Conservation (phyloP, 257 asterid species). For the Buddleja alternifolia region DNA sequence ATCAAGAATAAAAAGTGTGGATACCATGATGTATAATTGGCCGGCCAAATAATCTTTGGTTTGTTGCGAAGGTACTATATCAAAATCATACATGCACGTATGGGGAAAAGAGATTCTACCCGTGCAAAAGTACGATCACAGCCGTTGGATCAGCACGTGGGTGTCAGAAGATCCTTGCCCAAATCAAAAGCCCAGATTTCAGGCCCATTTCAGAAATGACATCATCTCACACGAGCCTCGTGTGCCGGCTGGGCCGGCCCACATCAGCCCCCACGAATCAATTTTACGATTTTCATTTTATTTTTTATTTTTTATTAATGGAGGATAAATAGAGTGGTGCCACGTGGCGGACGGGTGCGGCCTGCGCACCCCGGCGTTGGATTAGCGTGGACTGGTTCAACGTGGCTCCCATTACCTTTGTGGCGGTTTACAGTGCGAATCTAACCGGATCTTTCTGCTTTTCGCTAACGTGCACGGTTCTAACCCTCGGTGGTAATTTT, state of each 20-base stretch:
- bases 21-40: slow-evolving; percentile 21
- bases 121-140: neutral
- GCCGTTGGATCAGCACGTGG: slow-evolving; percentile 66
- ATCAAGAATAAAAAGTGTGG: slow-evolving; percentile 14
- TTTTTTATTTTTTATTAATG: neutral
- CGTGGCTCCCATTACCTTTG: slow-evolving; percentile 37
- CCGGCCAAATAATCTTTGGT: slow-evolving; percentile 31
- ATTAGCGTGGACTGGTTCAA: slow-evolving; percentile 33
- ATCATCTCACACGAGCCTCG: slow-evolving; percentile 53
- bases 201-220: slow-evolving; percentile 34
- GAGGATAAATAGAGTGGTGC: slow-evolving; percentile 13
- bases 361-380: slow-evolving; percentile 24
- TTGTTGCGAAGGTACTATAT: neutral
- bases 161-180: slow-evolving; percentile 44
- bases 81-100: slow-evolving; percentile 29
- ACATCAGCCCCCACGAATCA: slow-evolving; percentile 35
- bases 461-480: slow-evolving; percentile 38
- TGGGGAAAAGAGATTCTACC: neutral
- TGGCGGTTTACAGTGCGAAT: slow-evolving; percentile 30
- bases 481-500: neutral
- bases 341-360: slow-evolving; percentile 38
- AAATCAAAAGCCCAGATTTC: slow-evolving; percentile 24
- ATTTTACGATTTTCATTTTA: no score
- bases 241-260: slow-evolving; percentile 74
- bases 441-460: slow-evolving; percentile 28